Percentiles rank a stretch among this genome's conserved stretches.
Conservation (phyloP, 306 rosid genomes). For the Acacia confusa region DNA sequence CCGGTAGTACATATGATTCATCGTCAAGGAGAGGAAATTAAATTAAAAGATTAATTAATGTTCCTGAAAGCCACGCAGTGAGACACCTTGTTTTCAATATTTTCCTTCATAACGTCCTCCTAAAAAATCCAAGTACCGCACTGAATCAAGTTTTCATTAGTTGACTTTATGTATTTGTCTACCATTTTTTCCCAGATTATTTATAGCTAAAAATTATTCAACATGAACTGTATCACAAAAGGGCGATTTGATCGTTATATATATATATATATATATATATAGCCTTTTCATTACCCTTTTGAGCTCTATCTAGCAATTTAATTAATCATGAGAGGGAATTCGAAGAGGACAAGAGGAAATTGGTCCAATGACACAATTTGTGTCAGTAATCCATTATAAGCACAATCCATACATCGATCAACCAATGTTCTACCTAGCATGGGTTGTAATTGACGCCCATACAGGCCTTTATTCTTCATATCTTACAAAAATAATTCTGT, state of each 20-base stretch:
- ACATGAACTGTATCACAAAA: not conserved
- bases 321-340: not conserved
- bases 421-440: not conserved
- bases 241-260: not conserved
- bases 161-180: not conserved
- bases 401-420: not conserved
- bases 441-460: conserved; percentile 24
- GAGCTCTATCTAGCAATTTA: not conserved
- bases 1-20: not conserved
- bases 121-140: not conserved
- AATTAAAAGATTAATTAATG: not conserved
- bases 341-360: not conserved
- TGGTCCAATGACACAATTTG: not conserved
- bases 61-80: not conserved
- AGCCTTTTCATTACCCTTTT: not conserved
- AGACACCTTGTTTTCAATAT: not conserved
- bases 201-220: not conserved
- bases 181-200: not conserved
- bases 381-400: not conserved
- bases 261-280: too few species aligned
- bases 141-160: not conserved
- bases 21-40: not conserved
- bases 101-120: not conserved
- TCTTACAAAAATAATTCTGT: conserved; percentile 33
- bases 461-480: not conserved